phyloP scores from a whole-genome alignment of 2,329 filamentous ascomycete genomes.

The Talaromyces sp. region DNA sequence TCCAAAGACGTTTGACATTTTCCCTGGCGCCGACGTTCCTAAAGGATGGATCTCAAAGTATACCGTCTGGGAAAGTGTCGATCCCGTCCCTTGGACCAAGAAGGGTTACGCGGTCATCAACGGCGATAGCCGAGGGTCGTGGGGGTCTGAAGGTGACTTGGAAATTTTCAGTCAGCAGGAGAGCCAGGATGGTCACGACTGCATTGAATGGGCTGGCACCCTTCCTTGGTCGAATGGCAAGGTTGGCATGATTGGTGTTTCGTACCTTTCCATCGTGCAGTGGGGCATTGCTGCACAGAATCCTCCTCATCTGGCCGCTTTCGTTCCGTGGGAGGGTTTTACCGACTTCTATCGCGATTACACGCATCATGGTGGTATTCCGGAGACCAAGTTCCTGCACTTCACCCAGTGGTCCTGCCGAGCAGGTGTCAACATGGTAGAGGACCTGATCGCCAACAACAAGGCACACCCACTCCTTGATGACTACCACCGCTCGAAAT shows the following conservation, averaged over 20 bases:
- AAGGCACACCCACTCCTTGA: too few species aligned
- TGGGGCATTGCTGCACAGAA: not conserved
- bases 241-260: not conserved
- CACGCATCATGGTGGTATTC: not conserved
- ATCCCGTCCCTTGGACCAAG: not conserved
- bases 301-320: not conserved
- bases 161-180: not conserved
- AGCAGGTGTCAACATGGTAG: too few species aligned
- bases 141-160: not conserved
- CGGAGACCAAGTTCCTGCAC: not conserved
- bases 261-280: not conserved
- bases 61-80: not conserved
- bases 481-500: too few species aligned
- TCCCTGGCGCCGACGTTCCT: not conserved
- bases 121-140: not conserved
- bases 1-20: not conserved
- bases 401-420: too few species aligned
- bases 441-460: too few species aligned
- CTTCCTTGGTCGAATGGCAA: constrained; percentile 2
- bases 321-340: not conserved
- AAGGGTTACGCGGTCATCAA: not conserved
- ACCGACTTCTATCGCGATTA: not conserved
- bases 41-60: not conserved
- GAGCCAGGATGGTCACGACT: not conserved
- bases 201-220: not conserved